Evolutionary conservation across 257 asterid species (phyloP).

Genomic region (Capsicum rhomboideum): DNA sequence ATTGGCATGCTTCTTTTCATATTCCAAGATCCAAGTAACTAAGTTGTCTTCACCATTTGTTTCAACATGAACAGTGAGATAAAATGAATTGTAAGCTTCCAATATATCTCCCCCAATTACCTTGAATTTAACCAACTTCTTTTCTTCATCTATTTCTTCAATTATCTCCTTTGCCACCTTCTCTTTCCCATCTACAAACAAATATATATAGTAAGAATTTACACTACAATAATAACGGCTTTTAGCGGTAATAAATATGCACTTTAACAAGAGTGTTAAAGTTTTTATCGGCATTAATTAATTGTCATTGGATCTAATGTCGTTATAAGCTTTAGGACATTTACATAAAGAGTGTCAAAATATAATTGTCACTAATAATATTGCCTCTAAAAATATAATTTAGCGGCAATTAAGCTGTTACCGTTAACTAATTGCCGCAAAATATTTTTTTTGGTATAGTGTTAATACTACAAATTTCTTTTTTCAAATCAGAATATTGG

Average conservation of each 20-base stretch:
- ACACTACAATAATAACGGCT: too few relatives aligned
- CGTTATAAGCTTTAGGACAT: too few relatives aligned
- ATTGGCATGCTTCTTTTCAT: background rate
- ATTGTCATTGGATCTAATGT: too few relatives aligned
- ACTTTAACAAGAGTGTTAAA: too few relatives aligned
- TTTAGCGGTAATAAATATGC: too few relatives aligned
- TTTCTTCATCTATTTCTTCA: slow-evolving; percentile 14
- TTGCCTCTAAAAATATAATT: too few relatives aligned
- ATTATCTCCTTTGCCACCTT: slow-evolving; percentile 3
- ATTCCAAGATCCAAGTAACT: slow-evolving; percentile 15
- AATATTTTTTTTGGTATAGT: too few relatives aligned
- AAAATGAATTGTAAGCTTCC: slow-evolving; percentile 8
- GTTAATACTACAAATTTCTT: background rate
- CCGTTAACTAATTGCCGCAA: too few relatives aligned
- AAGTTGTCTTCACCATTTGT: background rate
- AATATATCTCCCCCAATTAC: slow-evolving; percentile 11
- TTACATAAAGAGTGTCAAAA: too few relatives aligned
- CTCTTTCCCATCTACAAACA: slow-evolving; percentile 7
- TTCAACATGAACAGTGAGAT: slow-evolving; percentile 6
- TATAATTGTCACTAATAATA: too few relatives aligned
- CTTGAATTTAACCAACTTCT: slow-evolving; percentile 7
- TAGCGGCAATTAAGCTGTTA: too few relatives aligned
- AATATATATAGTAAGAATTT: background rate
- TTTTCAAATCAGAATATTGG: background rate
- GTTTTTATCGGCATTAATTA: too few relatives aligned